These are phyloP conservation scores for Helicostylum pulchrum DNA, from an alignment of 192 early-diverging fungal species.

Conservation along the genomic window DNA sequence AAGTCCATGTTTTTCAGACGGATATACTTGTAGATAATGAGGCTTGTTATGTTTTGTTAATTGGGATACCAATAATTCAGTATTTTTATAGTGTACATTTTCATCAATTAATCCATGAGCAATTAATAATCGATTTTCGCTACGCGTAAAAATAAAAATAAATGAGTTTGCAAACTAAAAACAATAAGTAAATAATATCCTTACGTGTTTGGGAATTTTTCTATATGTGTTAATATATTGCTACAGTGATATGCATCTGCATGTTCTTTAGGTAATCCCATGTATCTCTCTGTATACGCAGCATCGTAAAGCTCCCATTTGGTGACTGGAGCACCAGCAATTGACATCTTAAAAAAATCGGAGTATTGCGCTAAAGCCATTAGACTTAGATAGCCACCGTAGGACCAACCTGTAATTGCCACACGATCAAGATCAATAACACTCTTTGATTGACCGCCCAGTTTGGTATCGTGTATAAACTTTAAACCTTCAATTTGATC, in stretches of 20 bases:
- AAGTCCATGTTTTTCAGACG: slow-evolving; percentile 72
- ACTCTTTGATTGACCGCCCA: slow-evolving; percentile 31
- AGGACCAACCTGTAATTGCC: slow-evolving; percentile 73
- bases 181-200: not conserved
- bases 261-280: slow-evolving; percentile 53
- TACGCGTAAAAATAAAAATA: slow-evolving; percentile 13
- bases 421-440: slow-evolving; percentile 57
- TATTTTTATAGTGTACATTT: slow-evolving; percentile 73
- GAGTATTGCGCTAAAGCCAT: slow-evolving; percentile 61
- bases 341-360: slow-evolving; percentile 56
- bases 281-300: slow-evolving; percentile 72
- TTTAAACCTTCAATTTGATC: slow-evolving; percentile 63
- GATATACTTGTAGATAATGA: slow-evolving; percentile 63
- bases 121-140: slow-evolving; percentile 59
- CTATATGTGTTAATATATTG: slow-evolving; percentile 47
- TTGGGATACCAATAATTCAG: slow-evolving; percentile 49
- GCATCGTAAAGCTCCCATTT: slow-evolving; percentile 73
- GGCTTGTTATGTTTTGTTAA: slow-evolving; percentile 56
- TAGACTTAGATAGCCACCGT: slow-evolving; percentile 70
- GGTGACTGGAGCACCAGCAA: slow-evolving; percentile 71
- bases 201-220: slow-evolving; percentile 59
- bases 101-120: slow-evolving; percentile 76
- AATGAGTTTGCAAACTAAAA: no score
- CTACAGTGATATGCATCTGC: slow-evolving; percentile 46
- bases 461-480: slow-evolving; percentile 34